phyloP scores from a whole-genome alignment of 2,329 filamentous ascomycete genomes.

The Verticillium isaacii region DNA sequence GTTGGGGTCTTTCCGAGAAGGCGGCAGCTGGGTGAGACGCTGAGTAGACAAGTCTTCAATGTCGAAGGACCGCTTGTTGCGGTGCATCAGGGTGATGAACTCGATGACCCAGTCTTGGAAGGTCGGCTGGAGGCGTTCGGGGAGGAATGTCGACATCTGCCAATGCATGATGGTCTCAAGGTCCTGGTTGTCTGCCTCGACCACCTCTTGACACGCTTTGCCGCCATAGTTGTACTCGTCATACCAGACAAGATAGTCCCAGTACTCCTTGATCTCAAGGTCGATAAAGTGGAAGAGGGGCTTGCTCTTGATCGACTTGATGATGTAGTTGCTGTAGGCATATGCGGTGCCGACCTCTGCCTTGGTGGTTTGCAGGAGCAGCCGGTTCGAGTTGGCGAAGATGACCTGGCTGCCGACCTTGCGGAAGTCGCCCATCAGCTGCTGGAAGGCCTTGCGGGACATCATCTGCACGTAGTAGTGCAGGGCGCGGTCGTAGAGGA shows the following conservation, averaged over 20 bases:
- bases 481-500: conserved; percentile 88
- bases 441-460: conserved; percentile 93
- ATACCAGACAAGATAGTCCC: conserved; percentile 99
- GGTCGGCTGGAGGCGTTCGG: conserved; percentile 69
- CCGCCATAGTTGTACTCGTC: conserved; percentile 99
- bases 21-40: conserved; percentile 54
- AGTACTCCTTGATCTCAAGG: conserved; percentile 96
- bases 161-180: conserved; percentile 96
- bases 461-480: conserved; percentile 99
- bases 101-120: conserved; percentile 94
- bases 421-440: conserved; percentile 94
- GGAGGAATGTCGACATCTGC: conserved; percentile 91
- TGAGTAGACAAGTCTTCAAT: conserved; percentile 46
- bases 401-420: conserved; percentile 92
- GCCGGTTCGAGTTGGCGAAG: conserved; percentile 85
- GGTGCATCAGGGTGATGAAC: conserved; percentile 92
- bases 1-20: conserved; percentile 51
- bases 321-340: conserved; percentile 94
- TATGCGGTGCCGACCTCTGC: conserved; percentile 94
- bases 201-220: conserved; percentile 80
- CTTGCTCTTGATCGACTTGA: conserved; percentile 95
- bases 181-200: conserved; percentile 66
- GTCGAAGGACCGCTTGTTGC: conserved; percentile 65
- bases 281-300: conserved; percentile 97
- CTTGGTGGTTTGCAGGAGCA: conserved; percentile 94